Conservation (phyloP, 495 filamentous ascomycete species). For the Neurospora sp. region DNA sequence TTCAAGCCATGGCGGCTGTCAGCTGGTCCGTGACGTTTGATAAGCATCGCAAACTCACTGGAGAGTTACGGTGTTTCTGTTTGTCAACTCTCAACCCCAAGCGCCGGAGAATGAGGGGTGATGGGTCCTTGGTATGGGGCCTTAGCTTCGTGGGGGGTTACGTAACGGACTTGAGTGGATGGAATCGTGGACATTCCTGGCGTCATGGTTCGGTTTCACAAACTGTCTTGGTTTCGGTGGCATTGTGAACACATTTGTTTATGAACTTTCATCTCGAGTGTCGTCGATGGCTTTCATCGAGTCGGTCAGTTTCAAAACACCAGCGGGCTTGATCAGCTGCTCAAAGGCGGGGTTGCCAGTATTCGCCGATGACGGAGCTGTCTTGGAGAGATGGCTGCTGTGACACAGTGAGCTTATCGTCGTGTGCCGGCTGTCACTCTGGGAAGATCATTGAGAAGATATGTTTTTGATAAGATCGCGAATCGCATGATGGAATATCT, state of each 20-base stretch:
- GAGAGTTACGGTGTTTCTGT: background rate
- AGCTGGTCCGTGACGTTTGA: background rate
- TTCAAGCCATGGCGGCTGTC: background rate
- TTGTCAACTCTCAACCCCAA: background rate
- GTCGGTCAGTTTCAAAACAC: background rate
- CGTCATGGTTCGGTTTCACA: background rate
- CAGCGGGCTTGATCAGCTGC: background rate
- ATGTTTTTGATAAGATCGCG: background rate
- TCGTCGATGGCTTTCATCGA: background rate
- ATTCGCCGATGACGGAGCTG: background rate
- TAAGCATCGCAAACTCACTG: background rate
- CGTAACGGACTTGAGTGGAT: background rate
- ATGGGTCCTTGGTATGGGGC: background rate
- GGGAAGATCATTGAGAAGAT: no score
- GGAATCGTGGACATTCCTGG: background rate
- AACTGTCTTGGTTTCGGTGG: background rate
- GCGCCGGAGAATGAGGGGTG: background rate
- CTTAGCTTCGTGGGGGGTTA: background rate
- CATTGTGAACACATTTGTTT: background rate
- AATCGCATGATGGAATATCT: background rate
- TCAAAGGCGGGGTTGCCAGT: background rate
- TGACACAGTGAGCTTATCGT: background rate
- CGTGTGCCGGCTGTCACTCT: background rate
- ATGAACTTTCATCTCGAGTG: background rate
- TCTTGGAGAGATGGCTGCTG: background rate